Evolutionary conservation across 768 basidiomycete species (phyloP).

Genomic region (Lactarius hengduanensis): DNA sequence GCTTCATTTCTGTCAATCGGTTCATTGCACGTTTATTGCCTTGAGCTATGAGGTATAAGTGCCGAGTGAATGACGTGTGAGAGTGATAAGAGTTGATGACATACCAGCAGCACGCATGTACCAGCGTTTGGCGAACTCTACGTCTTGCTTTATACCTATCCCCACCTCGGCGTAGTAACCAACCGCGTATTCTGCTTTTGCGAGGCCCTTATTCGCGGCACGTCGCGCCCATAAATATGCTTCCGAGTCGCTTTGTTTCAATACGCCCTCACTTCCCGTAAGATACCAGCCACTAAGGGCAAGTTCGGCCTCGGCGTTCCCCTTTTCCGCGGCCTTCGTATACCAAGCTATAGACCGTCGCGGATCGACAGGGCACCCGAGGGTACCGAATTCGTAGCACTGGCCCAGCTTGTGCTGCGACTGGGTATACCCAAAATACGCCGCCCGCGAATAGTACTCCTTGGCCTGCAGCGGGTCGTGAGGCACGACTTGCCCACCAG

Average conservation of each 20-base stretch:
- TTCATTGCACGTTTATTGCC: slow-evolving; percentile 98
- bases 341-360: slow-evolving; percentile 97
- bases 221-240: slow-evolving; percentile 98
- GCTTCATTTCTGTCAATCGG: slow-evolving; percentile 92
- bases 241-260: slow-evolving; percentile 97
- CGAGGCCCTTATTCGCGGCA: slow-evolving; percentile 93
- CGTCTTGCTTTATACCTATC: slow-evolving; percentile 94
- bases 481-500: slow-evolving; percentile 62
- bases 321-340: slow-evolving; percentile 96
- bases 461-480: slow-evolving; percentile 82
- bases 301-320: slow-evolving; percentile 91
- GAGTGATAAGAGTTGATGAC: slow-evolving; percentile 10
- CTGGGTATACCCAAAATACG: slow-evolving; percentile 88
- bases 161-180: slow-evolving; percentile 98
- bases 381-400: slow-evolving; percentile 88
- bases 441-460: slow-evolving; percentile 85
- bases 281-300: slow-evolving; percentile 98
- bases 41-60: slow-evolving; percentile 59
- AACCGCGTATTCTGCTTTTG: slow-evolving; percentile 98
- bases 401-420: slow-evolving; percentile 95
- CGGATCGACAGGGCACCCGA: slow-evolving; percentile 92
- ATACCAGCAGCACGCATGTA: slow-evolving; percentile 98
- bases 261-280: slow-evolving; percentile 89
- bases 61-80: slow-evolving; percentile 1
- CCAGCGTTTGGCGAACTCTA: slow-evolving; percentile 96